These are phyloP conservation scores for Metarhizium humberi DNA, from an alignment of 2,329 filamentous ascomycete genomes.

Conservation along the genomic window DNA sequence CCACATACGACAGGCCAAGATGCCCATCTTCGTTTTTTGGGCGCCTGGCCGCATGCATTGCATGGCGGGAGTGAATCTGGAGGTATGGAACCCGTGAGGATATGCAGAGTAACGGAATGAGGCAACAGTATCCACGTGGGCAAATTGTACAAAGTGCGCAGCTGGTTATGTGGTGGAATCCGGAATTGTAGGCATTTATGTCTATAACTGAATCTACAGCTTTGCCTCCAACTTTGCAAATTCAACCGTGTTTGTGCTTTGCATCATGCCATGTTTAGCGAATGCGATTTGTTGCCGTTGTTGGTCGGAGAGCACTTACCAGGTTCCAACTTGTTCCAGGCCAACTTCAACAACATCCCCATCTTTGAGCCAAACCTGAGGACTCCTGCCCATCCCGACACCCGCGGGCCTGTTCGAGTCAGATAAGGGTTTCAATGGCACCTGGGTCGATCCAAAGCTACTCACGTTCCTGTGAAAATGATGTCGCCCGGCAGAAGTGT, in stretches of 20 bases:
- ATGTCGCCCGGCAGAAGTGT: slow-evolving; percentile 55
- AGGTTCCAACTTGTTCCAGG: slow-evolving; percentile 56
- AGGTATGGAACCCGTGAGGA: too few species aligned
- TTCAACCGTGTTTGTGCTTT: slow-evolving; percentile 40
- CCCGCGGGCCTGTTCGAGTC: slow-evolving; percentile 45
- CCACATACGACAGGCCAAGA: too few species aligned
- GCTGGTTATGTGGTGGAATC: background rate
- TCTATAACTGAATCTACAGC: background rate
- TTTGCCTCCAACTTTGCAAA: background rate
- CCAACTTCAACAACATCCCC: slow-evolving; percentile 62
- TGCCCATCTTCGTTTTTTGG: too few species aligned
- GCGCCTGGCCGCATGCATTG: too few species aligned
- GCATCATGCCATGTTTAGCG: background rate
- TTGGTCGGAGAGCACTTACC: slow-evolving; percentile 17
- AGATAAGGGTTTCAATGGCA: background rate
- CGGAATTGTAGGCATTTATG: background rate
- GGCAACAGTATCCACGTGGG: too few species aligned
- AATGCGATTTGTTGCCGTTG: background rate
- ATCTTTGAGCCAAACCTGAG: slow-evolving; percentile 59
- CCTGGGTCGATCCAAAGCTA: slow-evolving; percentile 7
- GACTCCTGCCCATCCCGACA: slow-evolving; percentile 60
- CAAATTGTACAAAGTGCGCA: background rate
- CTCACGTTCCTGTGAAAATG: slow-evolving; percentile 57
- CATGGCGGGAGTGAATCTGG: too few species aligned
- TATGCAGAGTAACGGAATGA: too few species aligned